Evolutionary conservation across 345 rosid species (phyloP), one percentile per base, ranked within the genome.

Genomic region (Ceriops decandra): DNA sequence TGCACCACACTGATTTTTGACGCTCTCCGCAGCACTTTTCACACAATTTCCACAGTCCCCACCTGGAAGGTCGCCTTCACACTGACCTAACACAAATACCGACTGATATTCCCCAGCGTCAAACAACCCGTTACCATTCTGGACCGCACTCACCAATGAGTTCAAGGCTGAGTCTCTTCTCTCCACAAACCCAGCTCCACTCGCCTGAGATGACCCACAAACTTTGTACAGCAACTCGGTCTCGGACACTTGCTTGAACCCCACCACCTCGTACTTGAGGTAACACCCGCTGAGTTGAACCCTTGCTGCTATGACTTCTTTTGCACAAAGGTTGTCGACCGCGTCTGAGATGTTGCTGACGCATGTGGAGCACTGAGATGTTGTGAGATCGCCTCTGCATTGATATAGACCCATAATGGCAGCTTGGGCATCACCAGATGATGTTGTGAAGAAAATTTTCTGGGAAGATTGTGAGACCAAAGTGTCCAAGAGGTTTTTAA

Each of bases 301-400:
- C 68, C 97, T 82, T 6, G 87, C 92, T 4, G 97, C 92, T 3
- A 87, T 57, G 33, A 72, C 76, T 0, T 80, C 76, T 0, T 80
- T 71, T 2, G 90, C 87, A 66, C 98, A 93, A 56, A 87, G 82
- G 57, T 79, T 90, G 46, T 73, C 67, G 0, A 82, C 75, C 71
- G 82, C 72, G 36, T 77, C 79, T 0, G 92, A 85, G 38, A 80
- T 78, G 74, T 76, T 83, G 72, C 81, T 57, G 1, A 90, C 86
- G 71, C 98, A 93, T 26, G 72, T 72, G 65, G 59, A 70, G 74
- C 97, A 93, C 52, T 85, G 72, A 69, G 82, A 1, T 8, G 60
- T 31, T 27, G 85, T 72, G 67, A 93, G 92, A 80, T 93, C 97
- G 4, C 97, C 97, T 32, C 97, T 83, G 85, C 98, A 93, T 81